Percentiles rank a stretch among this genome's conserved stretches.
Evolutionary conservation across 345 rosid genomes (phyloP).

Genomic region (Aquilaria malaccensis): DNA sequence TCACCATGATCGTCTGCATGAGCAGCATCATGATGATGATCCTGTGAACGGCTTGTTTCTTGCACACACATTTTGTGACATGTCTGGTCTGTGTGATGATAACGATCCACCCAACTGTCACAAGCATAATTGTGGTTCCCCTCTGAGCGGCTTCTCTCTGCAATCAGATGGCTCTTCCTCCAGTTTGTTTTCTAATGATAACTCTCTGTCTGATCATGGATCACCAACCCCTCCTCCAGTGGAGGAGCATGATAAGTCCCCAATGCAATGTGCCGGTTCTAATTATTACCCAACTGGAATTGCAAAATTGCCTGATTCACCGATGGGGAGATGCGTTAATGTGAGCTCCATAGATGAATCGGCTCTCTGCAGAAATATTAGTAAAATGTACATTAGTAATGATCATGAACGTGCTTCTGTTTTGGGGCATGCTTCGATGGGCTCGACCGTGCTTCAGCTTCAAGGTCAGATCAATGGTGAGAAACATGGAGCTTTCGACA

Average conservation of each 20-base stretch:
- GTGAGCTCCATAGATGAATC: constrained; percentile 18
- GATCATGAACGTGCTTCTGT: constrained; percentile 10
- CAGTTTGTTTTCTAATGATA: constrained; percentile 31
- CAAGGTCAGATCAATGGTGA: constrained; percentile 9
- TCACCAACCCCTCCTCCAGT: constrained; percentile 31
- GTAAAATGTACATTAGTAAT: constrained; percentile 13
- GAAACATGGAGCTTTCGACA: constrained; percentile 1
- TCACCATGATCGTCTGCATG: constrained; percentile 9
- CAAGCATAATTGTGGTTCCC: constrained; percentile 17
- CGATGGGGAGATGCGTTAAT: constrained; percentile 2
- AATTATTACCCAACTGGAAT: constrained; percentile 2
- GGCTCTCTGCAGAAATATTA: constrained; percentile 16
- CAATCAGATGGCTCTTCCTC: constrained; percentile 27
- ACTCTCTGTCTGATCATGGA: constrained; percentile 28
- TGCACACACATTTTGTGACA: constrained; percentile 1
- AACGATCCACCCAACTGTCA: constrained; percentile 11
- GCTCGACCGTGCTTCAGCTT: constrained; percentile 6
- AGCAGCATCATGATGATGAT: not conserved
- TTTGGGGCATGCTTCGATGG: constrained; percentile 6
- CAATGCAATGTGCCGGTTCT: constrained; percentile 1
- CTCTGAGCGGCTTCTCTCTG: constrained; percentile 29
- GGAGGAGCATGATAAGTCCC: constrained; percentile 12
- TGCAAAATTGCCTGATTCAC: constrained; percentile 8
- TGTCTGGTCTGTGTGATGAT: constrained; percentile 15
- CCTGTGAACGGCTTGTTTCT: constrained; percentile 13